Evolutionary conservation across 257 asterid species (phyloP), one percentile per base, ranked within the genome.

Genomic region (Plectranthus barbatus): DNA sequence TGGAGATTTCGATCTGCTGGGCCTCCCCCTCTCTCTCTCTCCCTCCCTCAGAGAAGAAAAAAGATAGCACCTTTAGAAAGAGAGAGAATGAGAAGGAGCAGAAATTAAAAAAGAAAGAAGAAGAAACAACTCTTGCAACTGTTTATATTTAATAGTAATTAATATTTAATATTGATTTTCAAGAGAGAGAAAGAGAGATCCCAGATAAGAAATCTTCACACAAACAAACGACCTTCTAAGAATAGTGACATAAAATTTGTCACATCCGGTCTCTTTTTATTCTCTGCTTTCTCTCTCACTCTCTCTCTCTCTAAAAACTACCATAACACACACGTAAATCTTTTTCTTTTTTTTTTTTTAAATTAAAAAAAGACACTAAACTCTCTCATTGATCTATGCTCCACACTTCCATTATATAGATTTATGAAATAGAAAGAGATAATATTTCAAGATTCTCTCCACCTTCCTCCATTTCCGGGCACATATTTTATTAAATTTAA

Each of bases 1-100:
- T 67, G 82, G 78, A 82, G 93, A 87, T 84, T 84, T 91, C 95
- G 85, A 92, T 89, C 97, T 82, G 79, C 86, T 85, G 91, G 90
- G 89, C 81, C 84, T 42, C 68, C 29, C 74, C n/a, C n/a, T n/a
- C n/a, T n/a, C n/a, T n/a, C n/a, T 42, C 77, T n/a, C n/a, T n/a
- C n/a, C 54, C 70, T 70, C 71, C 26, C 59, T 49, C 61, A 26
- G 23, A 31, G 24, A 66, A 58, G 36, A 58, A 61, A 64, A 70
- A 74, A 70, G 74, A 66, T 64, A 64, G 34, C 63, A 70, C 66
- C 62, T 63, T 64, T 71, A 76, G 85, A 80, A 77, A 86, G 85
- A 26, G 85, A 26, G 31, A 72, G 69, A 60, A 75, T 56, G 78
- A 39, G 70, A 51, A 59, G 61, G 45, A 67, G n/a, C 64, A 41